Percentiles rank a stretch among this genome's conserved stretches.
phyloP scores from a whole-genome alignment of 257 asterid genomes.

The Solanum boliviense region DNA sequence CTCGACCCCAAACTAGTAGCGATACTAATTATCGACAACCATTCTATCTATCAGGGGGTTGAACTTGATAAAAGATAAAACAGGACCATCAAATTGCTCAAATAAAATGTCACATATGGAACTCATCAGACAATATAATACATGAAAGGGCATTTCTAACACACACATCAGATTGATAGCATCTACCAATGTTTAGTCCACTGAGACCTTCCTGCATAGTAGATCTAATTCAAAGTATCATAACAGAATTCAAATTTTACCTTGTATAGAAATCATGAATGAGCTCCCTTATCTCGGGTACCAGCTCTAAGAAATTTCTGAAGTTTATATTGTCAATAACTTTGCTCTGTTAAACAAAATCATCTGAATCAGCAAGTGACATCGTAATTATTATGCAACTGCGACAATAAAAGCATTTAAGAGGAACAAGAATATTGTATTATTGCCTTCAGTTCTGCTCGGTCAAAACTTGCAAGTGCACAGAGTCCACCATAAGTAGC shows the following conservation, averaged over 20 bases:
- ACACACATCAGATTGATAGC: not conserved
- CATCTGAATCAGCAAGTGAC: not conserved
- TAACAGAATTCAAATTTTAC: slow-evolving; percentile 19
- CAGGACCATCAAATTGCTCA: not conserved
- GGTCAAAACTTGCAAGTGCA: slow-evolving; percentile 96
- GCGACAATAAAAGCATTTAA: not conserved
- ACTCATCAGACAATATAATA: not conserved
- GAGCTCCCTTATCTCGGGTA: slow-evolving; percentile 92
- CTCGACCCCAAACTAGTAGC: not conserved
- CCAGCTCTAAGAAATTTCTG: slow-evolving; percentile 86
- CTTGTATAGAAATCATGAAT: slow-evolving; percentile 90
- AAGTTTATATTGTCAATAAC: slow-evolving; percentile 85
- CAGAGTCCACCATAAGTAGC: slow-evolving; percentile 98
- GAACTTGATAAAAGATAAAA: not conserved
- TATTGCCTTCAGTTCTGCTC: slow-evolving; percentile 80
- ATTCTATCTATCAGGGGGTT: not conserved
- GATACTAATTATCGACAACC: not conserved
- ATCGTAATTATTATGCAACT: not conserved
- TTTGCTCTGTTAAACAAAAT: slow-evolving; percentile 64
- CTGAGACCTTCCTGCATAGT: not conserved
- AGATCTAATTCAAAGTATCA: not conserved
- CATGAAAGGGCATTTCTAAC: not conserved
- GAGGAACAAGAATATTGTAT: not conserved
- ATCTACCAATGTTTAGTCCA: not conserved
- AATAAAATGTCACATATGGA: not conserved